Evolutionary conservation across 1,139 yeast genomes (phyloP).

Genomic region (Candida dubliniensis): DNA sequence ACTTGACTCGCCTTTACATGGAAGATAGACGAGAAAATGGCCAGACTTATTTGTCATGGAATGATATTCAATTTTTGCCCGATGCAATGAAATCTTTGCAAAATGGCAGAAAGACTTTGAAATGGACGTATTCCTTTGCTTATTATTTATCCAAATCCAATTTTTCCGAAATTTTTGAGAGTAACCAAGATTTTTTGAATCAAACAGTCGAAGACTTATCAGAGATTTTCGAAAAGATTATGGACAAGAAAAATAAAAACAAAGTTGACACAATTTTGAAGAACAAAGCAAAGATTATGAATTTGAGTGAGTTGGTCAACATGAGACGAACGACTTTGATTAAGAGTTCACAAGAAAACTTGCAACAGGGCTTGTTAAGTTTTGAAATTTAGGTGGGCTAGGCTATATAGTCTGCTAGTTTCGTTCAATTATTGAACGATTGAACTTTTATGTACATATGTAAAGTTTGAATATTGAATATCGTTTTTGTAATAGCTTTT

Average conservation of each 20-base stretch:
- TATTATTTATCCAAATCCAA: conserved; percentile 58
- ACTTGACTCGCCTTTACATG: conserved; percentile 58
- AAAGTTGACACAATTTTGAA: conserved; percentile 42
- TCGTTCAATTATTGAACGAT: too few species aligned
- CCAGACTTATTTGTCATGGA: conserved; percentile 64
- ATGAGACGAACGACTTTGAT: conserved; percentile 52
- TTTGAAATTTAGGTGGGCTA: conserved; percentile 15
- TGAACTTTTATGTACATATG: too few species aligned
- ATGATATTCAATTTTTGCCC: conserved; percentile 80
- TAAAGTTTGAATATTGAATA: too few species aligned
- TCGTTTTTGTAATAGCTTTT: too few species aligned
- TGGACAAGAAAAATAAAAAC: conserved; percentile 40
- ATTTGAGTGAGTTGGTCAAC: conserved; percentile 44
- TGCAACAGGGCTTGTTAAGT: conserved; percentile 26
- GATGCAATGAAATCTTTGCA: conserved; percentile 68
- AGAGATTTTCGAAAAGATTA: conserved; percentile 61
- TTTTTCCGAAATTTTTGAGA: conserved; percentile 64
- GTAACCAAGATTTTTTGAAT: conserved; percentile 69
- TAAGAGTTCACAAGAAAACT: conserved; percentile 48
- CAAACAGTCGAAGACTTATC: conserved; percentile 79
- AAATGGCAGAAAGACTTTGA: conserved; percentile 72
- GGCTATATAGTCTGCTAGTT: not conserved
- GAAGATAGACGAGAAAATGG: conserved; percentile 35
- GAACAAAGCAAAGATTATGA: conserved; percentile 50
- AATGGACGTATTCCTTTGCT: conserved; percentile 90